A percentile compares a stretch with the other conserved stretches of the same genome.
Conservation (phyloP, 345 rosid species). For the Boechera stricta region DNA sequence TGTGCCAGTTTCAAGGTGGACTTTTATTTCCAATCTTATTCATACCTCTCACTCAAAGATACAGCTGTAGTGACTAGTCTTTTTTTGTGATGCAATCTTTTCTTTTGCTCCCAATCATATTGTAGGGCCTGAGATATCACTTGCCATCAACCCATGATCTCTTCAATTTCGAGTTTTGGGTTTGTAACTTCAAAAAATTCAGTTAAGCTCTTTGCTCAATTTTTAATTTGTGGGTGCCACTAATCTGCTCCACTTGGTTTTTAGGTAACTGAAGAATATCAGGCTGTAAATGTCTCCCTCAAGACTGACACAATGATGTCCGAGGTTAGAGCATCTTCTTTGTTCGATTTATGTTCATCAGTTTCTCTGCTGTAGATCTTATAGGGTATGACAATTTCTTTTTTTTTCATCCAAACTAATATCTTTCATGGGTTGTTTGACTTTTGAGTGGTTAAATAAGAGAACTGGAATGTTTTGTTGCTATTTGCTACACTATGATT, state of each 20-base stretch:
- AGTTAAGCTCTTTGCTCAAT: constrained; percentile 27
- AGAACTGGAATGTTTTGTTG: constrained; percentile 26
- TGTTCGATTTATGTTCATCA: constrained; percentile 16
- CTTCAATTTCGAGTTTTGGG: constrained; percentile 98
- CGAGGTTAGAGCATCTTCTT: constrained; percentile 67
- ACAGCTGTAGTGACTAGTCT: constrained; percentile 37
- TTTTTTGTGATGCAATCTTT: constrained; percentile 25
- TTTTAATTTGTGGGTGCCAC: constrained; percentile 33
- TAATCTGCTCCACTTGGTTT: constrained; percentile 36
- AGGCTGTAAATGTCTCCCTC: constrained; percentile 89
- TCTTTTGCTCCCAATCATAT: constrained; percentile 23
- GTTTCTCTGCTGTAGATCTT: constrained; percentile 24
- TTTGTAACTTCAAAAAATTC: constrained; percentile 79
- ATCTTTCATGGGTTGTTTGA: constrained; percentile 14
- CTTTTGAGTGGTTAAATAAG: constrained; percentile 14
- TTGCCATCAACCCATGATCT: constrained; percentile 90
- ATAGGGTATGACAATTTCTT: constrained; percentile 15
- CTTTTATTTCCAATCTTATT: constrained; percentile 26
- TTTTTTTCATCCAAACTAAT: constrained; percentile 14
- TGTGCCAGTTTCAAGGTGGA: constrained; percentile 94
- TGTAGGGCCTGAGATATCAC: constrained; percentile 88
- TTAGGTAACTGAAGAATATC: constrained; percentile 89
- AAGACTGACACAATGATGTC: constrained; percentile 73
- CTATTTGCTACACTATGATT: constrained; percentile 14
- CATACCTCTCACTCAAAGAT: constrained; percentile 36